phyloP scores from a whole-genome alignment of 257 asterid species.

The Solanum lycopersicoides region DNA sequence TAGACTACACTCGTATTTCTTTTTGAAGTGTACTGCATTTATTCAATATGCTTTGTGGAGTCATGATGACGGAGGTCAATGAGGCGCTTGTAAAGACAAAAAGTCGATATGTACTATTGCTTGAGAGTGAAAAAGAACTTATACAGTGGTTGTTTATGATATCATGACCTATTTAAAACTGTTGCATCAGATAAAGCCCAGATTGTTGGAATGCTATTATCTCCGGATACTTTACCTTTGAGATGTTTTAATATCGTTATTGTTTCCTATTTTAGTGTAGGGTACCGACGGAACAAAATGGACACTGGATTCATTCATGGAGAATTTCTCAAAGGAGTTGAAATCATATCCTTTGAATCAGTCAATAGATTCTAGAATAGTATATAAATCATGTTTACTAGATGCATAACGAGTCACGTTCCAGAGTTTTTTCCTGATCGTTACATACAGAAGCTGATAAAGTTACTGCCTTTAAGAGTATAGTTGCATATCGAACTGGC shows the following conservation, averaged over 20 bases:
- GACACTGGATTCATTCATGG: neutral
- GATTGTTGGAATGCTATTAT: neutral
- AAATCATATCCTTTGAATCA: neutral
- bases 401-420: neutral
- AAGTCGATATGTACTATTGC: neutral
- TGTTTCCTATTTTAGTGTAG: neutral
- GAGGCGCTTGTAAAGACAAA: neutral
- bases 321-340: neutral
- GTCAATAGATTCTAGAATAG: neutral
- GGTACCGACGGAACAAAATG: neutral
- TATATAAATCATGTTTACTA: neutral
- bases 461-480: constrained; percentile 67
- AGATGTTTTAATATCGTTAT: neutral
- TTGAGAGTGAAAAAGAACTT: neutral
- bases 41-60: neutral
- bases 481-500: constrained; percentile 92
- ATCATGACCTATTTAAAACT: neutral
- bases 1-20: neutral
- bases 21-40: neutral
- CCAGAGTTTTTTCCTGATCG: constrained; percentile 41
- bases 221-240: neutral
- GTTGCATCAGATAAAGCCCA: neutral
- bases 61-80: neutral
- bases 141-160: neutral
- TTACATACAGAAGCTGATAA: constrained; percentile 41